Evolutionary conservation across 345 rosid species (phyloP).

Genomic region (Excoecaria agallocha): DNA sequence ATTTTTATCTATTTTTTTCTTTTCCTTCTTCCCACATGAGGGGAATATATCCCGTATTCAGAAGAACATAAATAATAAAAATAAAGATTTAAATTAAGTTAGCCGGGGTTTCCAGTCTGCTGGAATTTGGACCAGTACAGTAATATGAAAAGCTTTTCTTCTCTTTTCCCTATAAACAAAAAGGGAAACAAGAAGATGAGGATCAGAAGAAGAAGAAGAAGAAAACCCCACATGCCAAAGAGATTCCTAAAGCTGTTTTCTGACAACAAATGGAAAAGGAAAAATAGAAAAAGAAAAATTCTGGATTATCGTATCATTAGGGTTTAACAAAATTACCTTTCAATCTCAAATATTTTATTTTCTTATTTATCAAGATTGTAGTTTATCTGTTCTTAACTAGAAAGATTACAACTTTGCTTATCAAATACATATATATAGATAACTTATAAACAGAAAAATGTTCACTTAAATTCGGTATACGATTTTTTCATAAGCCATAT

Average conservation of each 20-base stretch:
- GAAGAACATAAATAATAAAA: no score
- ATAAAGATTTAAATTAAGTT: no score
- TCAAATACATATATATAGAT: no score
- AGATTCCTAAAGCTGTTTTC: conserved; percentile 1
- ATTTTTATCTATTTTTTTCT: background rate
- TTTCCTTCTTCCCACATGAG: background rate
- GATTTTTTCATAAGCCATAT: no score
- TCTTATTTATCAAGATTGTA: no score
- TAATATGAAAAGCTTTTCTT: background rate
- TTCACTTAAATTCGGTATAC: no score
- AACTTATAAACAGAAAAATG: no score
- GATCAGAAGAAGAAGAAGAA: background rate
- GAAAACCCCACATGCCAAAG: background rate
- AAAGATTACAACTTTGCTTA: no score
- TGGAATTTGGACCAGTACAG: background rate
- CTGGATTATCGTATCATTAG: no score
- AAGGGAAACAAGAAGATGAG: background rate
- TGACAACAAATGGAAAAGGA: background rate
- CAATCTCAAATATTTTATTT: no score
- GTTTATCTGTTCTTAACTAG: no score
- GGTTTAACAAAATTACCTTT: no score
- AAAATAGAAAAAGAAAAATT: background rate
- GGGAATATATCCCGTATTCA: background rate
- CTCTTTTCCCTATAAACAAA: background rate
- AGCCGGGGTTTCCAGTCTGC: background rate